Percentiles rank a stretch among this genome's conserved stretches.
phyloP scores from a whole-genome alignment of 176 grass and related monocot species.

The Elaeis guineensis region DNA sequence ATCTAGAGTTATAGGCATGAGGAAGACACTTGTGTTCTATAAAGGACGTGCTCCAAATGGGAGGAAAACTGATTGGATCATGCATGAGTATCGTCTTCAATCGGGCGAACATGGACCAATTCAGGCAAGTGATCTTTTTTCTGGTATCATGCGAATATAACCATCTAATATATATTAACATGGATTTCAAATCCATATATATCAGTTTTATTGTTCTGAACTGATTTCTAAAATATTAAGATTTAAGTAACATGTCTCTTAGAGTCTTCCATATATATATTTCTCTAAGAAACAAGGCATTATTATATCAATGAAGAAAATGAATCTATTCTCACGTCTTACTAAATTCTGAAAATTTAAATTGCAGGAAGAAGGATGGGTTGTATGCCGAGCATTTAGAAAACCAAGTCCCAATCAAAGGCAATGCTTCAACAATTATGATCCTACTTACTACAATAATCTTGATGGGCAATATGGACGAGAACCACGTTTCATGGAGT shows the following conservation, averaged over 20 bases:
- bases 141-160: too few species aligned
- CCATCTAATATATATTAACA: too few species aligned
- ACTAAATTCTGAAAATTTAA: neutral
- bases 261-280: too few species aligned
- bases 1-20: conserved; percentile 66
- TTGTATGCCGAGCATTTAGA: conserved; percentile 81
- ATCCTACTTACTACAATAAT: conserved; percentile 18
- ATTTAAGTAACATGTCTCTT: too few species aligned
- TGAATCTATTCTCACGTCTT: too few species aligned
- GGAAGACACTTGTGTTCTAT: conserved; percentile 99
- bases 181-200: too few species aligned
- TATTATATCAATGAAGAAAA: too few species aligned
- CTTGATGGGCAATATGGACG: neutral
- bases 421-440: conserved; percentile 25
- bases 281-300: too few species aligned
- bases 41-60: conserved; percentile 79
- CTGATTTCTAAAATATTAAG: too few species aligned
- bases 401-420: conserved; percentile 53
- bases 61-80: conserved; percentile 79
- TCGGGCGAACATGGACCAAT: conserved; percentile 51
- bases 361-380: conserved; percentile 84
- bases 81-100: conserved; percentile 86
- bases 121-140: conserved; percentile 33
- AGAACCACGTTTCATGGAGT: conserved; percentile 8
- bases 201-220: too few species aligned